Base-by-base conservation (phyloP, 495 filamentous ascomycete genomes). In the Trichoderma asperelloides region DNA sequence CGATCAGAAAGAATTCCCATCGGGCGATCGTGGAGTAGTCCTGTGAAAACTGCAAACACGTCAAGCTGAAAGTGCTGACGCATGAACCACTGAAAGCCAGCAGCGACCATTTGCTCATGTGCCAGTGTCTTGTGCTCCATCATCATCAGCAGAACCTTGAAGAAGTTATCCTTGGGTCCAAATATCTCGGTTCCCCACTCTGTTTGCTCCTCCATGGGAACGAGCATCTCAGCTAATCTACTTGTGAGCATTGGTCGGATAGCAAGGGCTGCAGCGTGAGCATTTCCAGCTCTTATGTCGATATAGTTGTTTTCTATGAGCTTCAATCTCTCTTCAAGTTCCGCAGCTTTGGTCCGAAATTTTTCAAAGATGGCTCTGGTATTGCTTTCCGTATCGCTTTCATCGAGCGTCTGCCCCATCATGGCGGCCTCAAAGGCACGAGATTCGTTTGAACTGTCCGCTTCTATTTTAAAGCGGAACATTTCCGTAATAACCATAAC, bases 241-340 rank as follows among this genome's bases (percentile, higher is more conserved):
- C 71, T 68, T 13, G 81, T 69, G 67, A 84, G 73, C 49, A 78
- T 74, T 6, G 72, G 73, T 18, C 79, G 79, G 70, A 86, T 79
- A 16, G 78, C 74, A 3, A 77, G 74, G 1, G 81, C 79, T 45
- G 88, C 76, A 62, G 82, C 76, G 71, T 91, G 89, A 12, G 90
- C 75, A 1, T 85, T 84, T 3, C 81, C 81, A 30, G 89, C 86
- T 0, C 80, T 81, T 8, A 77, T 75, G 70, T 91, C 88, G 69
- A 86, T 87, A 60, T 84, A 83, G 0, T 75, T 78, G 18, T 86
- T 70, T 33, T 85, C 84, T 33, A 85, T 82, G 0, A 78, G 71
- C 51, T 79, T 39, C 37, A 86, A 75, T 16, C 74, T 70, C 57
- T 70, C 69, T 27, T 79, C 80, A 8, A 87, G 68, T 18, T 75